phyloP scores from a whole-genome alignment of 1,284 basidiomycete species.

The Phaffia rhodozyma region DNA sequence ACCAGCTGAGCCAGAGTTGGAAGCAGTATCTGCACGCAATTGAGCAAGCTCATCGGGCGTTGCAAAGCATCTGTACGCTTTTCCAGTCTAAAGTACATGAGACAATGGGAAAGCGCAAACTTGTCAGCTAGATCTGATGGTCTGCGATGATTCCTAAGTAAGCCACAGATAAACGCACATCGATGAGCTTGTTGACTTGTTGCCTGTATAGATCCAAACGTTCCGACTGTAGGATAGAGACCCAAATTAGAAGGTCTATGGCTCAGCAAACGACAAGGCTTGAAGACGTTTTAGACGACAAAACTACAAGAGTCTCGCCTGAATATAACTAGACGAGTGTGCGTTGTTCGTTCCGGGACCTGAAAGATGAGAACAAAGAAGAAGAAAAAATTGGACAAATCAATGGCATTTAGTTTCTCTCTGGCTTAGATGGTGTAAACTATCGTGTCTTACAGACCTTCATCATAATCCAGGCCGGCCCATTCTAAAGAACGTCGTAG shows the following conservation, averaged over 20 bases:
- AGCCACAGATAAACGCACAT: conserved; percentile 40
- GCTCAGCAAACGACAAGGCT: background rate
- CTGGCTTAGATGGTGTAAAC: background rate
- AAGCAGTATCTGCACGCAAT: conserved; percentile 46
- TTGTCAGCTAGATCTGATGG: too few relatives aligned
- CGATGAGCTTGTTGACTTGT: conserved; percentile 61
- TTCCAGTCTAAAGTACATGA: conserved; percentile 47
- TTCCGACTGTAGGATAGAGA: conserved; percentile 52
- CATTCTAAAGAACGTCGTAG: conserved; percentile 67
- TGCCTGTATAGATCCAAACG: conserved; percentile 68
- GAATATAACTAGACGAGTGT: conserved; percentile 65
- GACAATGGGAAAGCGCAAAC: background rate
- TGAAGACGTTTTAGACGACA: background rate
- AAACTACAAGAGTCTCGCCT: conserved; percentile 42
- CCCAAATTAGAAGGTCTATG: background rate
- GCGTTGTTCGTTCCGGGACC: conserved; percentile 59
- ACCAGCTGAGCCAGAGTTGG: conserved; percentile 57
- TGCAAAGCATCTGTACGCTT: conserved; percentile 95
- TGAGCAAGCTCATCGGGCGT: conserved; percentile 52
- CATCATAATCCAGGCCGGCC: conserved; percentile 88
- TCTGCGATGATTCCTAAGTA: background rate
- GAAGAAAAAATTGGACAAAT: conserved; percentile 10
- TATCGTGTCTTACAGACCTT: conserved; percentile 44
- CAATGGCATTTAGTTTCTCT: conserved; percentile 7
- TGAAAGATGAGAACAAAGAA: conserved; percentile 27